Base-by-base conservation (phyloP, 2,329 filamentous ascomycete species). In the Penicillium brasilianum region DNA sequence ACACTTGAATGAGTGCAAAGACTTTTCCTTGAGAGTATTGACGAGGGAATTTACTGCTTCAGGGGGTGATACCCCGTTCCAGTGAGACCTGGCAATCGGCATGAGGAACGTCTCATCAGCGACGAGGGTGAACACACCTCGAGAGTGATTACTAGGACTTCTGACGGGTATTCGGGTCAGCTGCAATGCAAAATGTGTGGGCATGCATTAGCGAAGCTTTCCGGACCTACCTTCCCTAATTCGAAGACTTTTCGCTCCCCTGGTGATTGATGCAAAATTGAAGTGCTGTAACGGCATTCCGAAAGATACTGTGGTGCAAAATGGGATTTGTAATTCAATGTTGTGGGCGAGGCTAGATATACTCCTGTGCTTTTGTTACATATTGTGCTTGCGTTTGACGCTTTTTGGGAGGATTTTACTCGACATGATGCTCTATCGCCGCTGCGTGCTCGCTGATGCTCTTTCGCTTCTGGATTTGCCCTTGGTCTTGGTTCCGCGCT, bases 391-490 rank as follows among this genome's bases (percentile, higher is more conserved):
- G 14, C 48, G 41, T 44, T 50, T 48, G n/a, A 22, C 14, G 37
- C 46, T 49, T 46, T 48, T 55, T 36, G 44, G 20, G 28, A n/a
- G 49, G 20, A 46, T 48, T 58, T 22, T 50, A 34, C 48, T 46
- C 43, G 37, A 46, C 20, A 28, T 30, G 54, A 52, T 25, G 39
- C 62, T 53, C 79, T 84, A 67, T 70, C 82, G 58, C 60, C 61
- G 78, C 83, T 85, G 82, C 84, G 83, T 81, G 84, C 84, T 87
- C 83, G 84, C 84, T 87, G 83, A 79, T 82, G 79, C 76, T 80
- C 76, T 73, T 74, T 66, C 36, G 52, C 64, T 67, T 59, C 67
- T 59, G 66, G 63, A 61, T 66, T 66, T 68, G 61, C 61, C 63
- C 64, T 66, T 65, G 63, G 62, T 66, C 70, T 62, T 63, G 64